Evolutionary conservation across 2,329 filamentous ascomycete species (phyloP), one percentile per base, ranked within the genome.

Genomic region (Penicillium sp.): DNA sequence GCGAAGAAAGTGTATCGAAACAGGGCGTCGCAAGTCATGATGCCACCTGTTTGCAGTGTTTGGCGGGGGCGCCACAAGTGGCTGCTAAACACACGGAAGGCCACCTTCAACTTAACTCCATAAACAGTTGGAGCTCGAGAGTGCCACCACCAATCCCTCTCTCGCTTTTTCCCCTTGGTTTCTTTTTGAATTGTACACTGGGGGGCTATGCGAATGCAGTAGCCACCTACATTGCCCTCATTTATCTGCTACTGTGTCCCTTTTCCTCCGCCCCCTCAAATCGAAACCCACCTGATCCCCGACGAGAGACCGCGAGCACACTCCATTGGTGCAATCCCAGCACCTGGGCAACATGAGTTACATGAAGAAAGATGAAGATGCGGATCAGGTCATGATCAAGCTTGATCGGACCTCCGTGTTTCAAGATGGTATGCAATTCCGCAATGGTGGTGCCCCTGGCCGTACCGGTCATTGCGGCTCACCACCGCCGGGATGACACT

Each of bases 291-390:
- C 44, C 56, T 51, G 49, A 22, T 22, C 18, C 49, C 51, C 36
- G 47, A 43, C 47, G 42, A 44, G 45, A 41, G 50, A 53, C 45
- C 42, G 47, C 42, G 42, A 48, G 39, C 38, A 50, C 37, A 50
- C 40, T 46, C 42, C 44, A 51, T 55, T 57, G 56, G 55, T 52
- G 52, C 52, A 49, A 54, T 54, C 45, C 44, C 53, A 52, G 57
- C 53, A 52, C 52, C 50, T 49, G 47, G 48, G 46, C 64, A 66
- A 45, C 15, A 95, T 95, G 89, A 92, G 84, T 71, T 94, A 92
- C 79, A 83, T 90, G 75, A 98, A 98, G 75, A 96, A 95, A 76
- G 90, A 98, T 69, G 92, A 96, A 77, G 92, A 98, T 74, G 86
- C 83, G 63, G 90, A 95, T 65, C 79, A 83, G 65, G 83, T 85